Conservation (phyloP, 2,329 filamentous ascomycete genomes). For the Diplodia intermedia region DNA sequence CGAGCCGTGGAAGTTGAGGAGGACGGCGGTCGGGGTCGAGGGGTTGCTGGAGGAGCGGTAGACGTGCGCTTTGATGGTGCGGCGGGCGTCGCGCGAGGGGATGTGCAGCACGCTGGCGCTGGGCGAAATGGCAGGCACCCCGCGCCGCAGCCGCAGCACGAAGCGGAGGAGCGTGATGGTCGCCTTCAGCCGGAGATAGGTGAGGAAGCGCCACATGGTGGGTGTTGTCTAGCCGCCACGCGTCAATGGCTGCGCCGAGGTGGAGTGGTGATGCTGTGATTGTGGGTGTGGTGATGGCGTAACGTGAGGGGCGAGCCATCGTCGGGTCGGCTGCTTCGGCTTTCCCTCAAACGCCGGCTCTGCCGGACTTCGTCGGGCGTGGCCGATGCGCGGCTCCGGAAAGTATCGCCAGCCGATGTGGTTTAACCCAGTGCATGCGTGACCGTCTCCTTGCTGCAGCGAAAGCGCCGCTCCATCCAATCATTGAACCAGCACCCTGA, state of each 20-base stretch:
- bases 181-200: conserved; percentile 37
- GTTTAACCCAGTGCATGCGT: neutral
- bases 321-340: neutral
- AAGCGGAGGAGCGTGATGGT: conserved; percentile 34
- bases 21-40: conserved; percentile 37
- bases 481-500: neutral
- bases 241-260: neutral
- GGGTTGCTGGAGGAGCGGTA: conserved; percentile 35
- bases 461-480: neutral
- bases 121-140: neutral
- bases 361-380: neutral
- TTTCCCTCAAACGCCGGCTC: neutral
- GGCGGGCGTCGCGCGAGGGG: conserved; percentile 37
- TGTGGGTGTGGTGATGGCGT: neutral
- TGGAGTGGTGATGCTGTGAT: neutral
- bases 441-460: neutral
- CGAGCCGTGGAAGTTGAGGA: conserved; percentile 47
- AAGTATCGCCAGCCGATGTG: neutral
- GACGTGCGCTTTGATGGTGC: conserved; percentile 38
- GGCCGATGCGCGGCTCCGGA: neutral
- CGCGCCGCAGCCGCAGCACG: neutral
- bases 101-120: conserved; percentile 32
- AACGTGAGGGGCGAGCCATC: neutral
- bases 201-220: conserved; percentile 26
- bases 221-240: neutral